A percentile compares a stretch with the other conserved stretches of the same genome.
Conservation (phyloP, 2,329 filamentous ascomycete genomes). For the Cordyceps cicadae region DNA sequence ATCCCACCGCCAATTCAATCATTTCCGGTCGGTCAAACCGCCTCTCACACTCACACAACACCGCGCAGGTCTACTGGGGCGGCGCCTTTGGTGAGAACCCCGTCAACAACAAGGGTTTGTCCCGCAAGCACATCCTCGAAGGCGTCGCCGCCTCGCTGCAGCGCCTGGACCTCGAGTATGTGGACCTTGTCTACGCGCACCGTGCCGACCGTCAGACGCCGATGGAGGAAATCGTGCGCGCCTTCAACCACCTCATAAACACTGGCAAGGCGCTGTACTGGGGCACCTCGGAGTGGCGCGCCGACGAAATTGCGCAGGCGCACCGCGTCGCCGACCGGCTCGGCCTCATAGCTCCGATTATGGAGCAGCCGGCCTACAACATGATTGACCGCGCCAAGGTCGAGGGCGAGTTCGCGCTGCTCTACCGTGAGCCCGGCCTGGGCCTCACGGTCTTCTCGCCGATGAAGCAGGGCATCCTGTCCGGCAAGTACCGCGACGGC, state of each 20-base stretch:
- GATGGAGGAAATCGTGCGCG: conserved; percentile 62
- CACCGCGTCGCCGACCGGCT: conserved; percentile 53
- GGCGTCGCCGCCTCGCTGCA: conserved; percentile 52
- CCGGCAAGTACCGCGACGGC: conserved; percentile 59
- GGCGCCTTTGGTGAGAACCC: conserved; percentile 49
- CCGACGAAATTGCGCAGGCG: conserved; percentile 56
- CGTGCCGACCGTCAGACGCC: conserved; percentile 59
- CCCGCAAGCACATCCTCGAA: conserved; percentile 62
- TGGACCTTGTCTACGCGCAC: conserved; percentile 63
- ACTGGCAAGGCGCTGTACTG: conserved; percentile 62
- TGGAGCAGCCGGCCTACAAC: conserved; percentile 62
- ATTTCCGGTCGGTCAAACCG: not conserved
- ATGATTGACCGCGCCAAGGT: conserved; percentile 53
- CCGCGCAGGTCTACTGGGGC: conserved; percentile 54
- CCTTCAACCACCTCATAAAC: conserved; percentile 63
- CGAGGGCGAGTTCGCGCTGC: conserved; percentile 52
- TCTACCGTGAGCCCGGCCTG: conserved; percentile 52
- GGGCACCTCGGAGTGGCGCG: conserved; percentile 62
- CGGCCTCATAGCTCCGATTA: conserved; percentile 52
- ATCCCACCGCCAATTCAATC: not conserved
- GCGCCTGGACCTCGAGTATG: conserved; percentile 50
- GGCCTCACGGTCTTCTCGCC: conserved; percentile 58
- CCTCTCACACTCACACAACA: not conserved
- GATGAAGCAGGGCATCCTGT: conserved; percentile 48
- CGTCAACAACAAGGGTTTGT: conserved; percentile 60